A percentile compares a stretch with the other conserved stretches of the same genome.
These are phyloP conservation scores for Magnaporthiopsis incrustans DNA, from an alignment of 2,329 filamentous ascomycete species.

Conservation along the genomic window DNA sequence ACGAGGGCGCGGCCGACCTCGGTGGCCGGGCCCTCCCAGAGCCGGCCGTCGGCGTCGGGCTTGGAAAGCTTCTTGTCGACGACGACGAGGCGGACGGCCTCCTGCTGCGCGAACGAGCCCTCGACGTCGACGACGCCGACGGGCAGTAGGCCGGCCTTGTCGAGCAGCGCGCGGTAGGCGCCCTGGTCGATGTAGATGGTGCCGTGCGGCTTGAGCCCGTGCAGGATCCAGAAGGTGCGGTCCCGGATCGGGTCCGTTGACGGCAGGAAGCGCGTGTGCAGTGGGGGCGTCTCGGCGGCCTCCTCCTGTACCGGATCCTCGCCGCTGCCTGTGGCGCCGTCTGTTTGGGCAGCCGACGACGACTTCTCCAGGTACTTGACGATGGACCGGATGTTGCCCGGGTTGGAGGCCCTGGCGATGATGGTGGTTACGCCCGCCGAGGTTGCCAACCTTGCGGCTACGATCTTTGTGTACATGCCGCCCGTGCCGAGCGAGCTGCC, in stretches of 20 bases:
- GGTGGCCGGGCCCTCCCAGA: constrained; percentile 43
- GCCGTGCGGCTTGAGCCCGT: constrained; percentile 84
- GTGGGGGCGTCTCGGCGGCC: constrained; percentile 38
- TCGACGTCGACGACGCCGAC: constrained; percentile 88
- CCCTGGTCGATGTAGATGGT: constrained; percentile 91
- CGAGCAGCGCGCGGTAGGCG: constrained; percentile 68
- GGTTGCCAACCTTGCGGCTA: constrained; percentile 83
- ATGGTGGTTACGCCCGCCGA: constrained; percentile 93
- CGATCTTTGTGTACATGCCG: constrained; percentile 96
- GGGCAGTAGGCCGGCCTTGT: constrained; percentile 81
- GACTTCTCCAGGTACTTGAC: constrained; percentile 64
- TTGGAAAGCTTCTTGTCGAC: constrained; percentile 49
- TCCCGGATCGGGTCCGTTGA: constrained; percentile 80
- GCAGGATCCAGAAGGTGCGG: constrained; percentile 93
- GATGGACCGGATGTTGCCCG: constrained; percentile 84
- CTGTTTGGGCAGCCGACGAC: constrained; percentile 14
- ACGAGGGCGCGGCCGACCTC: constrained; percentile 87
- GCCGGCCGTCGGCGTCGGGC: constrained; percentile 19
- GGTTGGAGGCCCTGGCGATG: constrained; percentile 89
- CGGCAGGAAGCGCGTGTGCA: constrained; percentile 90
- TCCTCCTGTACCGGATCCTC: constrained; percentile 15
- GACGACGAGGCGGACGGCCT: constrained; percentile 80
- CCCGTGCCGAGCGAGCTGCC: constrained; percentile 87
- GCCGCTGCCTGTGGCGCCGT: constrained; percentile 18
- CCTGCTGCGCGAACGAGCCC: constrained; percentile 82